Percentiles rank a stretch among this genome's conserved stretches.
phyloP scores from a whole-genome alignment of 306 rosid genomes.

The Carpinus fangiana region DNA sequence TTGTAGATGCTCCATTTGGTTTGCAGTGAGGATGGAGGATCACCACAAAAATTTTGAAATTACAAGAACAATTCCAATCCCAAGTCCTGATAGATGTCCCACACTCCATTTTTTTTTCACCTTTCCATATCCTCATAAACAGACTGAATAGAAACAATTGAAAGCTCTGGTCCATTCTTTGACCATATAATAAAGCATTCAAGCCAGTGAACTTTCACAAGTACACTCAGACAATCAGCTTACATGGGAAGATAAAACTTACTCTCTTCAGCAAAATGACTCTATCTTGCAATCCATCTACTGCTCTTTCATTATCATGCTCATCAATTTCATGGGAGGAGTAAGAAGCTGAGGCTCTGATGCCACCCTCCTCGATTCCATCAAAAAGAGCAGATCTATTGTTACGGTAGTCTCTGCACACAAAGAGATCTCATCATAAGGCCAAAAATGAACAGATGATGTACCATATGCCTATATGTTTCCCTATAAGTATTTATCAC shows the following conservation, averaged over 20 bases:
- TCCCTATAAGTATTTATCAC: background rate
- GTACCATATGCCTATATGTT: background rate
- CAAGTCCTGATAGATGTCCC: constrained; percentile 4
- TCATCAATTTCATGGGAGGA: constrained; percentile 87
- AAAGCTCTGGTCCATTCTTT: constrained; percentile 12
- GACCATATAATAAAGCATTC: background rate
- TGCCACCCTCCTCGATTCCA: constrained; percentile 69
- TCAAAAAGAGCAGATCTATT: constrained; percentile 56
- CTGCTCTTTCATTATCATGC: constrained; percentile 78
- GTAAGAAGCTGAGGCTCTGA: constrained; percentile 53
- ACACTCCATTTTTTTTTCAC: background rate
- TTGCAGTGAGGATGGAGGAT: constrained; percentile 9
- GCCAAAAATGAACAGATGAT: background rate
- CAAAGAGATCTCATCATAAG: background rate
- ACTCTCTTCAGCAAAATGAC: constrained; percentile 90
- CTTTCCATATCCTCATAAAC: background rate
- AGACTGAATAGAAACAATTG: background rate
- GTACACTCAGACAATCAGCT: background rate
- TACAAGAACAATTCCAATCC: constrained; percentile 1
- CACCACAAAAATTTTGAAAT: background rate
- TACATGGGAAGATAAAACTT: constrained; percentile 30
- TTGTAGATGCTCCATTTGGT: constrained; percentile 6
- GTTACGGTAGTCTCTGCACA: constrained; percentile 43
- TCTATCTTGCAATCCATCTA: constrained; percentile 91
- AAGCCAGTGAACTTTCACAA: background rate